phyloP scores from a whole-genome alignment of 192 early-diverging fungal species.

The Coemansia sp. region DNA sequence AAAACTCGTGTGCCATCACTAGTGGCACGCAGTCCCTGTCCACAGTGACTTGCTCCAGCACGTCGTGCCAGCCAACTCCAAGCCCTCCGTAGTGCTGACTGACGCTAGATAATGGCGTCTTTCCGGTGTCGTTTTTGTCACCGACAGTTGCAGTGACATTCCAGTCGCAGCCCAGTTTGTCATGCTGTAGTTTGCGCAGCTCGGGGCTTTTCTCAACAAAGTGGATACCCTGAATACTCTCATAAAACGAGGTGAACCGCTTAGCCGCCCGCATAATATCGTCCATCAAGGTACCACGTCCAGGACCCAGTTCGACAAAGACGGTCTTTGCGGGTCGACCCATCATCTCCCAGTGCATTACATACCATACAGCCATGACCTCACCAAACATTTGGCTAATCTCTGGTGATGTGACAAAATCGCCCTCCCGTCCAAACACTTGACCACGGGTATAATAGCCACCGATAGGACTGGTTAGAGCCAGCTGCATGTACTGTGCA shows the following conservation, averaged over 20 bases:
- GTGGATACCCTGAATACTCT: conserved; percentile 67
- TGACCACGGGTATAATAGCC: conserved; percentile 95
- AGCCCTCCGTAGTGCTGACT: conserved; percentile 19
- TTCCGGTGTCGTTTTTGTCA: conserved; percentile 8
- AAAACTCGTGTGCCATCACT: conserved; percentile 94
- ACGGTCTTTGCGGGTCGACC: conserved; percentile 63
- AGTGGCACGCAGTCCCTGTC: conserved; percentile 64
- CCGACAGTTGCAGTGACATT: not conserved
- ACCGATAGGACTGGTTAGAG: conserved; percentile 81
- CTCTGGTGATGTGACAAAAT: conserved; percentile 97
- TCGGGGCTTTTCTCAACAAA: conserved; percentile 86
- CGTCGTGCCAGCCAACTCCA: conserved; percentile 66
- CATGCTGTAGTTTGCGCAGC: conserved; percentile 68
- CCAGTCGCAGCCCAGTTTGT: conserved; percentile 49
- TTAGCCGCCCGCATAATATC: conserved; percentile 83
- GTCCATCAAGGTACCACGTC: conserved; percentile 90
- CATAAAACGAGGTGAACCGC: conserved; percentile 70
- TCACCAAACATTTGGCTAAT: conserved; percentile 99
- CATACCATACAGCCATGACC: conserved; percentile 88
- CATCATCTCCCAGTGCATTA: conserved; percentile 74
- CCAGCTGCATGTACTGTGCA: conserved; percentile 86
- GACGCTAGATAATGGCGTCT: conserved; percentile 5
- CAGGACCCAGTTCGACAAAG: conserved; percentile 87
- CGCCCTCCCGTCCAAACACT: conserved; percentile 87
- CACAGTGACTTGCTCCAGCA: conserved; percentile 56